Evolutionary conservation across 2,329 filamentous ascomycete genomes (phyloP), one percentile per base, ranked within the genome.

Genomic region (Fusarium agapanthi): DNA sequence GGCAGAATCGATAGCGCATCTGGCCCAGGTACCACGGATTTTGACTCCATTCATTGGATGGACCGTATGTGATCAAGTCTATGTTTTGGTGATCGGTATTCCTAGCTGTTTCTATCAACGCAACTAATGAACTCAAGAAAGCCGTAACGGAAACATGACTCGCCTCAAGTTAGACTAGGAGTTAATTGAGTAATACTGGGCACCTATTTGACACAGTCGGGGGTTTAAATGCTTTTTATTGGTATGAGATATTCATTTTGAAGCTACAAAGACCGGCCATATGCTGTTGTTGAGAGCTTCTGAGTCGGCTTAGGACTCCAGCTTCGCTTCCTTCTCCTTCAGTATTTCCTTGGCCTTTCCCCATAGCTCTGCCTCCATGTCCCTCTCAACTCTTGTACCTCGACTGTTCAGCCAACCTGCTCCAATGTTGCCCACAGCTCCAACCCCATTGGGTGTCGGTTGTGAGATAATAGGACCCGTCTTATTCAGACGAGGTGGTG

Each of bases 321-420:
- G 48, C 22, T 77, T 74, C 7, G 70, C 71, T 24, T 69, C 70
- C n/a, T 79, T 72, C 62, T 77, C 79, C 66, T 84, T 79, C 48
- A 85, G 69, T 32, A 84, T 79, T 16, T 75, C 77, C 61, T 80
- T 81, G 20, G 82, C 81, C 60, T 81, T 82, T 11, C 68, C 86
- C 90, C 95, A 92, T 48, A 97, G 83, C 82, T 98, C 94, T 5
- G 89, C 89, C 79, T 97, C 94, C 87, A 95, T 96, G 71, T 94
- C 92, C 76, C 91, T 89, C 63, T 93, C 93, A 28, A 97, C 93
- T 71, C 92, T 92, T 71, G 93, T 92, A 69, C 93, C 94, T 64
- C 94, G 88, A 77, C 93, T 95, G 79, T 98, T 98, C 76, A 98
- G 83, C 89, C 93, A 95, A 37, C 95, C 95, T 20, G 97, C 91